Evolutionary conservation across 2,329 filamentous ascomycete genomes (phyloP).

Genomic region (Furcasterigmium furcatum): DNA sequence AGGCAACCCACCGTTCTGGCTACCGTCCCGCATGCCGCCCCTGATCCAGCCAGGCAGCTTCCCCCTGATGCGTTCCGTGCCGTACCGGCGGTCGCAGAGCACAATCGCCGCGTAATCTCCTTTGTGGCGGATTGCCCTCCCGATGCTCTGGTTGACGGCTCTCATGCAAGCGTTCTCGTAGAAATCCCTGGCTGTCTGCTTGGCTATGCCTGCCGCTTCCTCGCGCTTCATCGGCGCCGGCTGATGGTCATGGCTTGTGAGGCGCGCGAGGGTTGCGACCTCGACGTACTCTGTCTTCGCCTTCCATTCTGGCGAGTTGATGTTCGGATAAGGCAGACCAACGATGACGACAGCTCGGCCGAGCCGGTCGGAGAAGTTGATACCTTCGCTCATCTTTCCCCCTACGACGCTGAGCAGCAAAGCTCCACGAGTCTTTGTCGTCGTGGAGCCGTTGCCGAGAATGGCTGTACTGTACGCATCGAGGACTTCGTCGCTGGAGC

Average conservation of each 20-base stretch:
- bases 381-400: conserved; percentile 93
- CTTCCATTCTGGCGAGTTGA: conserved; percentile 86
- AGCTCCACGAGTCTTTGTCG: conserved; percentile 53
- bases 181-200: conserved; percentile 68
- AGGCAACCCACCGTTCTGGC: conserved; percentile 48
- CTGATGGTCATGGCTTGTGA: conserved; percentile 16
- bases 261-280: conserved; percentile 41
- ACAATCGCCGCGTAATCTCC: conserved; percentile 90
- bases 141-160: conserved; percentile 95
- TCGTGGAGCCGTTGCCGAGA: conserved; percentile 34
- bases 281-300: conserved; percentile 88
- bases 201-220: conserved; percentile 34
- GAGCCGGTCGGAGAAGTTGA: conserved; percentile 92
- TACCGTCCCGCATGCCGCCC: conserved; percentile 55
- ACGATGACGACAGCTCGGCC: conserved; percentile 90
- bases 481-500: conserved; percentile 67
- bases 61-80: conserved; percentile 64
- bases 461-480: conserved; percentile 71
- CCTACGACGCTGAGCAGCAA: conserved; percentile 88
- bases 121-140: conserved; percentile 82
- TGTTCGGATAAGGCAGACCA: conserved; percentile 89
- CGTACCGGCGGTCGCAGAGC: conserved; percentile 78
- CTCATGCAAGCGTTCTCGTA: conserved; percentile 97
- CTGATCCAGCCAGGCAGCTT: conserved; percentile 92
- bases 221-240: conserved; percentile 7